These are phyloP conservation scores for Suillus subluteus DNA, from an alignment of 768 basidiomycete genomes.

Conservation along the genomic window DNA sequence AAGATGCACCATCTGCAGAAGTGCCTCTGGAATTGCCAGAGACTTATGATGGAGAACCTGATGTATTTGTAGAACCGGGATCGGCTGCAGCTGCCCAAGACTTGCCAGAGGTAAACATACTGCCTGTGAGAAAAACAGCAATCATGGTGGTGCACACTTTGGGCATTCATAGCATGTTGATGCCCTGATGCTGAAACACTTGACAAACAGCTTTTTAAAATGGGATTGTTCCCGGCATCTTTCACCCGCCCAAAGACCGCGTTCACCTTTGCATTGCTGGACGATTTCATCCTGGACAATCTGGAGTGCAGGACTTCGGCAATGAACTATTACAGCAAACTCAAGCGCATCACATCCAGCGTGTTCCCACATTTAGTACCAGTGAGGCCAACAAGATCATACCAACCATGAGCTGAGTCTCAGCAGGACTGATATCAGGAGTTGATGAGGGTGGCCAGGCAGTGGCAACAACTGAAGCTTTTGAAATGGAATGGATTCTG, in stretches of 20 bases:
- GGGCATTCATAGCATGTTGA: not conserved
- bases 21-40: too few species aligned
- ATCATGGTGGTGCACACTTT: not conserved
- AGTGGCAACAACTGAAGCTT: slow-evolving; percentile 25
- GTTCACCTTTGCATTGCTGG: not conserved
- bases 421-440: slow-evolving; percentile 18
- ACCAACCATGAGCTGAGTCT: too few species aligned
- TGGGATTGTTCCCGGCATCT: not conserved
- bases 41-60: too few species aligned
- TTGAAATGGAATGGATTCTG: slow-evolving; percentile 23
- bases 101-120: too few species aligned
- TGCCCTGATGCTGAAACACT: not conserved
- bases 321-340: slow-evolving; percentile 6
- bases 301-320: slow-evolving; percentile 1
- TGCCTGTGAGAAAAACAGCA: not conserved
- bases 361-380: not conserved
- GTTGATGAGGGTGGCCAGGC: slow-evolving; percentile 14
- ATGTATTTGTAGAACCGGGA: too few species aligned
- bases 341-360: not conserved
- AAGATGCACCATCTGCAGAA: too few species aligned
- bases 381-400: not conserved
- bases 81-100: too few species aligned
- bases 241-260: not conserved
- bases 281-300: slow-evolving; percentile 6
- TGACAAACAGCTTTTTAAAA: not conserved